Percentiles rank a stretch among this genome's conserved stretches.
These are phyloP conservation scores for Penstemon newberryi DNA, from an alignment of 257 asterid genomes.

Conservation along the genomic window DNA sequence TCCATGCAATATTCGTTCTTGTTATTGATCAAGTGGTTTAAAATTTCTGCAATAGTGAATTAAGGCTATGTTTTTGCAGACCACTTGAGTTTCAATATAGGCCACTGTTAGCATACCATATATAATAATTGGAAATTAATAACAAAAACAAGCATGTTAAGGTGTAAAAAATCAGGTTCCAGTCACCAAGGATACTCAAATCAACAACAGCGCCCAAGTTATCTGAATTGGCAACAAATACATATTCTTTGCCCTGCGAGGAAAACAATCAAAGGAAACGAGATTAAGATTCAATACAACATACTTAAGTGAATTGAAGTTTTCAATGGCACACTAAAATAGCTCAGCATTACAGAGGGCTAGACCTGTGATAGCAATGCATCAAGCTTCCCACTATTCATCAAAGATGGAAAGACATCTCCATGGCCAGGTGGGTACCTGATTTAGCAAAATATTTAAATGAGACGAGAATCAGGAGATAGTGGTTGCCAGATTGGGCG, in stretches of 20 bases:
- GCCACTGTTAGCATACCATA: neutral
- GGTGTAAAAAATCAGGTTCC: conserved; percentile 1
- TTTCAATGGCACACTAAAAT: conserved; percentile 19
- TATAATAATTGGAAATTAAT: conserved; percentile 5
- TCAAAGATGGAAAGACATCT: conserved; percentile 90
- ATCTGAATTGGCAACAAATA: conserved; percentile 93
- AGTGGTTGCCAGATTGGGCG: conserved; percentile 8
- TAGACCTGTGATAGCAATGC: conserved; percentile 74
- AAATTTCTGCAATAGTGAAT: conserved; percentile 63
- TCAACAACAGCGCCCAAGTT: conserved; percentile 97
- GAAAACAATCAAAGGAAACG: conserved; percentile 3
- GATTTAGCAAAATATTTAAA: conserved; percentile 29
- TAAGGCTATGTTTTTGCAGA: conserved; percentile 46
- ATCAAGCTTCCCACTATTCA: conserved; percentile 97
- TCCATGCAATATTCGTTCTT: conserved; percentile 99
- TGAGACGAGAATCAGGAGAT: conserved; percentile 17
- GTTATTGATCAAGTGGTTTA: conserved; percentile 77
- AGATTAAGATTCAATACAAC: conserved; percentile 17
- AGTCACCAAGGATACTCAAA: conserved; percentile 81
- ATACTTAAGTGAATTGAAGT: neutral
- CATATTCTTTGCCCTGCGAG: conserved; percentile 91
- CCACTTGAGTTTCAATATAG: conserved; percentile 2
- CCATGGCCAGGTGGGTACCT: conserved; percentile 99
- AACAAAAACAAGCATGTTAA: neutral
- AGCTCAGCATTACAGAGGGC: conserved; percentile 25